phyloP scores from a whole-genome alignment of 2,329 filamentous ascomycete genomes.

The Fusarium sp. region DNA sequence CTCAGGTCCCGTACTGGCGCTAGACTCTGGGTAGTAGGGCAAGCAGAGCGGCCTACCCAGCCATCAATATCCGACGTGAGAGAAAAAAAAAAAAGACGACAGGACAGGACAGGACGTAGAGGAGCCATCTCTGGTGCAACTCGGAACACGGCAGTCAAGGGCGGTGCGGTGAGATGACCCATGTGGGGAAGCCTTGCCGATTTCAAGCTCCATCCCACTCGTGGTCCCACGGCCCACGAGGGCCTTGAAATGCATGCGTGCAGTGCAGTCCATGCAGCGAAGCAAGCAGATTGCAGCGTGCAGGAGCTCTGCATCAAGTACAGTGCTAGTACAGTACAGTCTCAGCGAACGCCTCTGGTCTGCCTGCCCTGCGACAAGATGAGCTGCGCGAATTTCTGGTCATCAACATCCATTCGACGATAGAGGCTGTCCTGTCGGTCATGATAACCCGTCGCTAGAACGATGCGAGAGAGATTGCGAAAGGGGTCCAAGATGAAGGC shows the following conservation, averaged over 20 bases:
- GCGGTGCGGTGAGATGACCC: conserved; percentile 44
- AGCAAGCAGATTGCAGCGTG: conserved; percentile 13
- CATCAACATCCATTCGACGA: background rate
- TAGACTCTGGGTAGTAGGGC: background rate
- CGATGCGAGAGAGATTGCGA: conserved; percentile 31
- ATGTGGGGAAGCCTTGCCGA: conserved; percentile 42
- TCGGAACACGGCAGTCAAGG: conserved; percentile 46
- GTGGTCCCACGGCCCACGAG: conserved; percentile 26
- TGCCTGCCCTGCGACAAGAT: conserved; percentile 5
- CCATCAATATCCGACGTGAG: background rate
- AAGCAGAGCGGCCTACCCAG: background rate
- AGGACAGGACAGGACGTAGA: background rate
- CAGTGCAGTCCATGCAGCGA: conserved; percentile 3
- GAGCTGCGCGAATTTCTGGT: conserved; percentile 36
- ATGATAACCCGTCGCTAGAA: conserved; percentile 8
- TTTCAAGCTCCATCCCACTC: conserved; percentile 30
- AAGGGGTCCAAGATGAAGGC: conserved; percentile 19
- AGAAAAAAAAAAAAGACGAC: background rate
- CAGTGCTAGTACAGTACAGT: conserved; percentile 26
- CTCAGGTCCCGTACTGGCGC: conserved; percentile 13
- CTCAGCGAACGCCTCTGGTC: background rate
- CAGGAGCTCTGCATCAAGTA: conserved; percentile 3
- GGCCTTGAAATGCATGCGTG: conserved; percentile 15
- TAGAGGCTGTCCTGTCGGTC: background rate
- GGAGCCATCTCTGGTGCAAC: conserved; percentile 19